phyloP scores from a whole-genome alignment of 2,329 filamentous ascomycete species.

The Neurospora sp. region DNA sequence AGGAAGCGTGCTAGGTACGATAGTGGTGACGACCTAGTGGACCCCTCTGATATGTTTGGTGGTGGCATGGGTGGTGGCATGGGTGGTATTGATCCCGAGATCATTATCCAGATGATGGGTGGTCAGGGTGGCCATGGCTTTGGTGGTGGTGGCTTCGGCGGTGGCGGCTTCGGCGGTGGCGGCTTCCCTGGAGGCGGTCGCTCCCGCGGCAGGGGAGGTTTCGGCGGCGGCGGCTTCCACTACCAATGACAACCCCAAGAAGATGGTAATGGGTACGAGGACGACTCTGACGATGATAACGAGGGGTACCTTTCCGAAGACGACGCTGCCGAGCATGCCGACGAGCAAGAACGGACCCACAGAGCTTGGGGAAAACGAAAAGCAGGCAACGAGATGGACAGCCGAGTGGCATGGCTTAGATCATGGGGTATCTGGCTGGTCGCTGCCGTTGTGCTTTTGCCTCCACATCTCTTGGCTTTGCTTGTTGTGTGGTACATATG shows the following conservation, averaged over 20 bases:
- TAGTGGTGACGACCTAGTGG: constrained; percentile 81
- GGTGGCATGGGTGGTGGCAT: constrained; percentile 53
- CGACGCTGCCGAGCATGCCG: constrained; percentile 8
- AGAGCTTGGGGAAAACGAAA: constrained; percentile 25
- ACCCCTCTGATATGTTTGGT: constrained; percentile 77
- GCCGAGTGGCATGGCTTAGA: not conserved
- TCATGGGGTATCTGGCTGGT: constrained; percentile 29
- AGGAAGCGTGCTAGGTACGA: constrained; percentile 87
- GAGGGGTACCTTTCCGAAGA: constrained; percentile 7
- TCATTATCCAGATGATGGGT: constrained; percentile 79
- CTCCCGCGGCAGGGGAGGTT: constrained; percentile 23
- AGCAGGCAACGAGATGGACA: constrained; percentile 15
- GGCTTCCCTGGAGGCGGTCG: constrained; percentile 33
- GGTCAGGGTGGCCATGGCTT: constrained; percentile 33
- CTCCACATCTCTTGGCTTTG: constrained; percentile 29
- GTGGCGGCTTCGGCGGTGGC: constrained; percentile 40
- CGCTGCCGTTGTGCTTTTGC: constrained; percentile 37
- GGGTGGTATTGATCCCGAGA: constrained; percentile 62
- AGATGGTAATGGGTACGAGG: constrained; percentile 25
- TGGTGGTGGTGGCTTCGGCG: constrained; percentile 42
- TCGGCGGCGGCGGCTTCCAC: constrained; percentile 28
- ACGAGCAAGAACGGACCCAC: constrained; percentile 12
- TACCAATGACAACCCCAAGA: constrained; percentile 39
- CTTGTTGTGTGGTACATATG: constrained; percentile 30
- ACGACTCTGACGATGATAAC: constrained; percentile 17